Percentiles rank a stretch among this genome's conserved stretches.
Conservation (phyloP, 2,329 filamentous ascomycete genomes). For the Pseudopithomyces maydicus region DNA sequence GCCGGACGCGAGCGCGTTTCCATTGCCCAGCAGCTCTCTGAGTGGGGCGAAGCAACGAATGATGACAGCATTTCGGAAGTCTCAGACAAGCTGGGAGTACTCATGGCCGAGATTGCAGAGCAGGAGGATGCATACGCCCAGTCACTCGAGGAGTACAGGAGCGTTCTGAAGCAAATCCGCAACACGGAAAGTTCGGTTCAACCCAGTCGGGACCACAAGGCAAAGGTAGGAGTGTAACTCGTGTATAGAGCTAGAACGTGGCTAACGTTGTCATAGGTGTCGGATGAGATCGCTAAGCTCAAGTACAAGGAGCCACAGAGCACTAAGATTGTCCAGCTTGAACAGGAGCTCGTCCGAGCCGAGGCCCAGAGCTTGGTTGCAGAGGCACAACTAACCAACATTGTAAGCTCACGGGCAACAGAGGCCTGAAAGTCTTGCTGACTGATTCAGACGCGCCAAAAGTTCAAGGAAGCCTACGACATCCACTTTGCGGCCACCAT, state of each 20-base stretch:
- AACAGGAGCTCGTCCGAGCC: slow-evolving; percentile 94
- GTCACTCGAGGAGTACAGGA: slow-evolving; percentile 82
- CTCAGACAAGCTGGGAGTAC: slow-evolving; percentile 92
- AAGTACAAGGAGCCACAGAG: slow-evolving; percentile 92
- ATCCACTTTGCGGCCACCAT: slow-evolving; percentile 88
- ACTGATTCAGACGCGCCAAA: slow-evolving; percentile 78
- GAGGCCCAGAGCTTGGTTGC: slow-evolving; percentile 96
- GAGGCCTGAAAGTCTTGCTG: slow-evolving; percentile 12
- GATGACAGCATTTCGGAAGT: slow-evolving; percentile 89
- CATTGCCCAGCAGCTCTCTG: slow-evolving; percentile 88
- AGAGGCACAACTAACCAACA: slow-evolving; percentile 93
- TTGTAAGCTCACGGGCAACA: slow-evolving; percentile 63
- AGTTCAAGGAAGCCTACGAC: slow-evolving; percentile 93
- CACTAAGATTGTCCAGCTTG: slow-evolving; percentile 78
- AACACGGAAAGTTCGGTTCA: slow-evolving; percentile 97
- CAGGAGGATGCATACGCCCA: slow-evolving; percentile 90
- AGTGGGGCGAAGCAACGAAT: slow-evolving; percentile 92
- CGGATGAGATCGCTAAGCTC: slow-evolving; percentile 88
- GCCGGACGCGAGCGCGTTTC: slow-evolving; percentile 83
- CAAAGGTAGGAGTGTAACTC: slow-evolving; percentile 58
- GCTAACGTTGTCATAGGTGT: slow-evolving; percentile 57
- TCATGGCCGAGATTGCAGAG: slow-evolving; percentile 90
- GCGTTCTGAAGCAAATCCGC: slow-evolving; percentile 84
- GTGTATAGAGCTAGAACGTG: background rate
- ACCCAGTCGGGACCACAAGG: slow-evolving; percentile 84